Base-by-base conservation (phyloP, 768 basidiomycete genomes). In the Pisolithus microcarpus region DNA sequence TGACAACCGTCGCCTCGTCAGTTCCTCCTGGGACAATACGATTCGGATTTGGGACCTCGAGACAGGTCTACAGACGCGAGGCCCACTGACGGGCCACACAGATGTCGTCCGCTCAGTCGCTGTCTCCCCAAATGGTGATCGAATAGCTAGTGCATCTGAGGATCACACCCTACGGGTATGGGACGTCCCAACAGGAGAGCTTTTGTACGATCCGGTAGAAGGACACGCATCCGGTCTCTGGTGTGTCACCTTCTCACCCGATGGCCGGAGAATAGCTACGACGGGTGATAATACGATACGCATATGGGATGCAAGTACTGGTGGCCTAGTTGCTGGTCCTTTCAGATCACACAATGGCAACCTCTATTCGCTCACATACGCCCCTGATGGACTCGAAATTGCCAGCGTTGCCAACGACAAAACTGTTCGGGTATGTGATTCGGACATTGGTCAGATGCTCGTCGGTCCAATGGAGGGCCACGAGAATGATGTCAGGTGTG, bases 331-430 rank as follows among this genome's bases (percentile, higher is more conserved):
- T 52, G 52, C 55, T 47, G 64, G 61, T 44, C 65, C 58, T 7
- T 64, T 68, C 52, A 54, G 59, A 42, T 65, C 61, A 28, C 63
- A 64, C 63, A 59, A 63, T 50, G 61, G 61, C 61, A 65, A 63
- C 50, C 61, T 63, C 7, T 65, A 65, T 46, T 54, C 63, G 52
- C 56, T 64, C 77, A 47, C 80, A 70, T 79, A 53, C 21, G 56
- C 56, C 49, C 62, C 63, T 31, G 63, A 64, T 23, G 61, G 63
- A 26, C 63, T 62, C 59, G 63, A 65, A 39, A 64, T 64, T 53
- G 61, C 58, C 40, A 64, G 60, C 56, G 62, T 58, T 7, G 60
- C 67, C 21, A 63, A 60, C 50, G 67, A 68, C 59, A 60, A 58
- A 28, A 62, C 66, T 1, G 52, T 66, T 24, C 62, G 66, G 51